Evolutionary conservation across 2,329 filamentous ascomycete species (phyloP).

Genomic region (Pestalotiopsis sp.): DNA sequence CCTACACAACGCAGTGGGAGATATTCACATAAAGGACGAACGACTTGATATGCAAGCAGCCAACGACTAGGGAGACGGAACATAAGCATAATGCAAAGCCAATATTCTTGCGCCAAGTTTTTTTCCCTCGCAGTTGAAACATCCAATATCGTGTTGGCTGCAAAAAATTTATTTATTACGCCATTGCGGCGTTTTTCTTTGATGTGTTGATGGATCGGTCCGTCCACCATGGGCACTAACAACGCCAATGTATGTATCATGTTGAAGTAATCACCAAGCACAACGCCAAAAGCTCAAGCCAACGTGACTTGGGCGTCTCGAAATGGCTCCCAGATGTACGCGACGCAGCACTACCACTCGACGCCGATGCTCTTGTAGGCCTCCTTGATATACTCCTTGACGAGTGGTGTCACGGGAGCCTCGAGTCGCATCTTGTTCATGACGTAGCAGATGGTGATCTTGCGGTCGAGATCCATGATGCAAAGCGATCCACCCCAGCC

Average conservation of each 20-base stretch:
- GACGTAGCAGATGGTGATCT: conserved; percentile 21
- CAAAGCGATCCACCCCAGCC: conserved; percentile 22
- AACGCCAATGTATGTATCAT: neutral
- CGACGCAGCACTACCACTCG: neutral
- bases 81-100: too few relatives aligned
- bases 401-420: conserved; percentile 2
- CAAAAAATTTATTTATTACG: neutral
- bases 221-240: neutral
- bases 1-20: too few relatives aligned
- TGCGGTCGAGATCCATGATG: conserved; percentile 22
- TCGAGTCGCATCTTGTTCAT: conserved; percentile 19
- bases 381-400: conserved; percentile 11
- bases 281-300: neutral
- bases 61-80: too few relatives aligned
- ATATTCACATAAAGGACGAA: too few relatives aligned
- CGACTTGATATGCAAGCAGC: too few relatives aligned
- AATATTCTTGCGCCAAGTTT: too few relatives aligned
- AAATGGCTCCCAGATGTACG: neutral
- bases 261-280: neutral
- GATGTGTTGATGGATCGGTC: neutral
- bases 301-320: neutral
- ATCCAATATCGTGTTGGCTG: too few relatives aligned
- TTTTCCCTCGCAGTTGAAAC: too few relatives aligned
- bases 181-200: neutral
- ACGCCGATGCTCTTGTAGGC: conserved; percentile 22